Conservation (phyloP, 1,284 basidiomycete species). For the Tremellales sp. region DNA sequence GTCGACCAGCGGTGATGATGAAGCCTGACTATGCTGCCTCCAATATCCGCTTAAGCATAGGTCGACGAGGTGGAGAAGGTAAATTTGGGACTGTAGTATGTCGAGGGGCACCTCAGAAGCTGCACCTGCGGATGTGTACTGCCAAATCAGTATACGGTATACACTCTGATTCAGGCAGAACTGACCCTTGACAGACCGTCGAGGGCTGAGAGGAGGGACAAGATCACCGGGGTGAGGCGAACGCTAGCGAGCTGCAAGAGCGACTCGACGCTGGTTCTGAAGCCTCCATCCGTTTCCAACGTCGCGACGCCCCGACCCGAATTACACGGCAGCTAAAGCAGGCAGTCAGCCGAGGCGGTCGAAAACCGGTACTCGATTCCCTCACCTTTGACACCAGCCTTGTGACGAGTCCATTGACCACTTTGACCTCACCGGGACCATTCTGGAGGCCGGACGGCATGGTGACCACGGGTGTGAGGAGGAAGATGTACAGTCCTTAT, state of each 20-base stretch:
- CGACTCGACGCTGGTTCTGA: constrained; percentile 68
- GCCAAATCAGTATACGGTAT: constrained; percentile 53
- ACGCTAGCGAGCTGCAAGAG: constrained; percentile 72
- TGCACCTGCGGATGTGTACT: constrained; percentile 30
- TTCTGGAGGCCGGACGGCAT: no score
- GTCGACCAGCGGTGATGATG: constrained; percentile 16
- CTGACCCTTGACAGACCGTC: constrained; percentile 70
- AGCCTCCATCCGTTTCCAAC: constrained; percentile 68
- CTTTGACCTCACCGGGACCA: constrained; percentile 41
- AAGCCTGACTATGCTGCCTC: constrained; percentile 43
- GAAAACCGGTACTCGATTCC: not conserved
- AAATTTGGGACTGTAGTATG: constrained; percentile 82
- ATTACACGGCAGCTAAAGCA: constrained; percentile 70
- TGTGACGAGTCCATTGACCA: constrained; percentile 31
- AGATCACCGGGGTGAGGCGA: constrained; percentile 70
- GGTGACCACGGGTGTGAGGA: no score
- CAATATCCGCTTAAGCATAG: constrained; percentile 72
- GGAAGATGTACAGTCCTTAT: no score
- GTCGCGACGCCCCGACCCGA: constrained; percentile 68
- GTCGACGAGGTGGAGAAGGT: constrained; percentile 78
- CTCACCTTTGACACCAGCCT: constrained; percentile 42
- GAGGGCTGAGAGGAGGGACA: constrained; percentile 68
- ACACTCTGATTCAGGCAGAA: constrained; percentile 4
- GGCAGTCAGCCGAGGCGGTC: not conserved
- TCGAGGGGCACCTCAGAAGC: constrained; percentile 58